Evolutionary conservation across 345 rosid species (phyloP).

Genomic region (Pistacia atlantica): DNA sequence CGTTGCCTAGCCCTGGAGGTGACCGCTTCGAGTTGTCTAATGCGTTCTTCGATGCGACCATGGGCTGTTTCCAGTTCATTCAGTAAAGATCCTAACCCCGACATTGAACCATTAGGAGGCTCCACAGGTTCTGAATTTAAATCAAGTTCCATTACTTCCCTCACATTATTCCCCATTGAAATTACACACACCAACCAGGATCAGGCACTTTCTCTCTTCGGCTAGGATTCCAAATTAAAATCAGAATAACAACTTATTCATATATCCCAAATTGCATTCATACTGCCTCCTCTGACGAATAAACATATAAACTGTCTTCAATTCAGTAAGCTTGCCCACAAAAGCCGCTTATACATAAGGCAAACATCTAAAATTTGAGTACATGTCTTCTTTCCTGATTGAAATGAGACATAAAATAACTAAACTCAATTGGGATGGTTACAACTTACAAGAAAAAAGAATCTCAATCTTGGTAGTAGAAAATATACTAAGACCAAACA

Average conservation of each 20-base stretch:
- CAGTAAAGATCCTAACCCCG: conserved; percentile 36
- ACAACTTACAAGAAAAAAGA: not conserved
- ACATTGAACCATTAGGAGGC: conserved; percentile 29
- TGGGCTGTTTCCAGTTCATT: conserved; percentile 50
- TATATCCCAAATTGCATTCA: not conserved
- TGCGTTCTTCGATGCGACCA: conserved; percentile 55
- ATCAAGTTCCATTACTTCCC: conserved; percentile 57
- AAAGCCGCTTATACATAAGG: not conserved
- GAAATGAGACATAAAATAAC: not conserved
- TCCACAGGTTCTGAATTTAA: conserved; percentile 51
- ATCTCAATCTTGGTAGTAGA: not conserved
- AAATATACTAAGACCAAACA: not conserved
- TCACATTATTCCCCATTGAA: conserved; percentile 18
- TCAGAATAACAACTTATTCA: not conserved
- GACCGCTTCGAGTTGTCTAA: conserved; percentile 56
- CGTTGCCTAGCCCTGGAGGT: conserved; percentile 50
- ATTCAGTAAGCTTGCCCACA: not conserved
- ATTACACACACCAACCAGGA: not conserved
- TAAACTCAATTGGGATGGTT: not conserved
- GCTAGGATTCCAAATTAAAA: conserved; percentile 11
- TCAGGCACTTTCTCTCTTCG: conserved; percentile 2
- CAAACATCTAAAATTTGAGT: not conserved
- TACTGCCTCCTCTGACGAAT: not conserved
- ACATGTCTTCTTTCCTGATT: not conserved
- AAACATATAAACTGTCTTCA: not conserved